These are phyloP conservation scores for Juglanconis oblonga DNA, from an alignment of 2,329 filamentous ascomycete species.

Conservation along the genomic window DNA sequence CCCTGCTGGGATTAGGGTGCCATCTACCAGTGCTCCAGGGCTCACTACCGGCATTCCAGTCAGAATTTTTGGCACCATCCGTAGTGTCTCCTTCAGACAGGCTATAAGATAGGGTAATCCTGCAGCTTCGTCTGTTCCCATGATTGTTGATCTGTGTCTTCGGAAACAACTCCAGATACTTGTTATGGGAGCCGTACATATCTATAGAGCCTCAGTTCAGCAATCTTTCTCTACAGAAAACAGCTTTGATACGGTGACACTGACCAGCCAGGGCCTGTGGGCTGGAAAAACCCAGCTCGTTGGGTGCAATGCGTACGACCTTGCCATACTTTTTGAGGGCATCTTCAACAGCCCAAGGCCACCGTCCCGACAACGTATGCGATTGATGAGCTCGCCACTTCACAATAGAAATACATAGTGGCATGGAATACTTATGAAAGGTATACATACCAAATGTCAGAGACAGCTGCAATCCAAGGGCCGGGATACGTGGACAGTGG, in stretches of 20 bases:
- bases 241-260: too few species aligned
- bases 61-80: conserved; percentile 29
- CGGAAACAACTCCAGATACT: conserved; percentile 20
- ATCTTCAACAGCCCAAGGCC: conserved; percentile 11
- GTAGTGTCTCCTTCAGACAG: conserved; percentile 33
- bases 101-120: conserved; percentile 31
- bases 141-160: conserved; percentile 23
- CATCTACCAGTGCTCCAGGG: neutral
- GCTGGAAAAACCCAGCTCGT: conserved; percentile 7
- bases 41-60: conserved; percentile 21
- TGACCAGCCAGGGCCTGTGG: conserved; percentile 9
- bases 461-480: conserved; percentile 6
- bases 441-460: conserved; percentile 8
- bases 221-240: neutral
- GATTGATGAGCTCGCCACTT: too few species aligned
- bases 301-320: conserved; percentile 14
- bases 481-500: conserved; percentile 8
- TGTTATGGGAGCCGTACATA: conserved; percentile 19
- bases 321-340: conserved; percentile 10
- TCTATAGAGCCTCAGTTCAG: too few species aligned
- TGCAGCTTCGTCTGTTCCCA: conserved; percentile 22
- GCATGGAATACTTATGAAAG: neutral
- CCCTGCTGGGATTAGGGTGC: neutral
- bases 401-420: too few species aligned
- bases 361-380: neutral